These are phyloP conservation scores for Astrothelium subdiscretum DNA, from an alignment of 495 filamentous ascomycete species.

Conservation along the genomic window DNA sequence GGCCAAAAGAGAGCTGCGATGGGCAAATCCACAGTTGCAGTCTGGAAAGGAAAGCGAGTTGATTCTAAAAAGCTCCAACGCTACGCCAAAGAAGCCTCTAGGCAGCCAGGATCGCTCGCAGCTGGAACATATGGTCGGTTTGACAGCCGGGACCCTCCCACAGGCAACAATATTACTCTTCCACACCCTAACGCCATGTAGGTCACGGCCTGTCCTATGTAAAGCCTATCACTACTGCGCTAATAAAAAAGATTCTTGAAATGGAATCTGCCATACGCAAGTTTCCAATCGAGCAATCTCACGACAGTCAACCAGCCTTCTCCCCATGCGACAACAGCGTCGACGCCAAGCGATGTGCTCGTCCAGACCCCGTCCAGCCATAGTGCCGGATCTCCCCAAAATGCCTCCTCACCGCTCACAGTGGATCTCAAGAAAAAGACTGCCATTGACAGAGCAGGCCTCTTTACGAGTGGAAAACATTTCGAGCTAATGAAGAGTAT, in stretches of 20 bases:
- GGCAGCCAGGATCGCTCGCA: slow-evolving; percentile 2
- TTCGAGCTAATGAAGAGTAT: not conserved
- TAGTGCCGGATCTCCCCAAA: not conserved
- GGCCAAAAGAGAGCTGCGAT: slow-evolving; percentile 18
- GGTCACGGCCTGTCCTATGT: slow-evolving; percentile 6
- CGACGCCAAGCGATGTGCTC: not conserved
- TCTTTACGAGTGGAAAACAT: not conserved
- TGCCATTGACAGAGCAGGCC: not conserved
- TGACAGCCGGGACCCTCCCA: not conserved
- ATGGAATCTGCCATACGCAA: slow-evolving; percentile 24
- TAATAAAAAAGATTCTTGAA: slow-evolving; percentile 24
- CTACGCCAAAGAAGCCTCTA: slow-evolving; percentile 21
- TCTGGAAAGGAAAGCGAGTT: slow-evolving; percentile 16
- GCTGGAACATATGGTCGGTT: not conserved
- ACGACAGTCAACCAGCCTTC: not conserved
- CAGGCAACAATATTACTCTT: not conserved
- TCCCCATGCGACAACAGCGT: not conserved
- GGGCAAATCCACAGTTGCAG: slow-evolving; percentile 19
- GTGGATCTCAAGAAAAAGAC: not conserved
- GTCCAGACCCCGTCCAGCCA: not conserved
- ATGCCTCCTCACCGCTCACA: not conserved
- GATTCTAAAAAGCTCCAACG: slow-evolving; percentile 29
- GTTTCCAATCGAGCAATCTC: slow-evolving; percentile 15
- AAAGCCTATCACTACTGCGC: not conserved
- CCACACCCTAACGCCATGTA: not conserved